Base-by-base conservation (phyloP, 805 yeast species). In the Torulaspora microellipsoides region DNA sequence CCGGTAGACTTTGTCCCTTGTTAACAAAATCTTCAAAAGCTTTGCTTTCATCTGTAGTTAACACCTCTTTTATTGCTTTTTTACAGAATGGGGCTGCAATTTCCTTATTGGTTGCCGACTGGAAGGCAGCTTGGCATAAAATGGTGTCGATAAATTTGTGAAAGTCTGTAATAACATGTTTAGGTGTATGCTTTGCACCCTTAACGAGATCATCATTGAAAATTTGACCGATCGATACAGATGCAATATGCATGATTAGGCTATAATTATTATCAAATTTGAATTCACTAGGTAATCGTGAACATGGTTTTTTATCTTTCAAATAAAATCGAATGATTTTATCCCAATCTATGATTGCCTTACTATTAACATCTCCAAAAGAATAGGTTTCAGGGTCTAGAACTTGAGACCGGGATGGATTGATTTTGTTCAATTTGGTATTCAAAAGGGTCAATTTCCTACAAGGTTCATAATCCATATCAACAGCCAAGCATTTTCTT, bases 401-500 rank as follows among this genome's bases (percentile, higher is more conserved):
- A 30, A 76, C 71, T 23, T 76, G 33, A 54, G 66, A 54, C 49
- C 65, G 46, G 67, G 63, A 32, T 71, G 66, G 43, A 60, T 68
- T 47, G 34, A 58, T 35, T 55, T 58, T 48, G 54, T 43, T 39
- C 27, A 80, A 65, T 45, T 73, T 76, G 27, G 76, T 69, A 43
- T 67, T 67, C n/a, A 80, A 61, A 52, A 81, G 76, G 9, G 85
- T 75, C 27, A 74, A 55, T 13, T 58, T 65, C 27, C 80, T 78
- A 62, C 95, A 88, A 2, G 64, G 66, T 23, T 66, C 66, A 51
- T 73, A 75, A 49, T 87, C 96, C 62, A 87, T 85, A 62, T 91
- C 91, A 34, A 78, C 73, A 42, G 84, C 80, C 38, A 91, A 67
- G 60, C 97, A 89, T 49, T 76, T 80, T 52, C 82, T 76, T 20